Evolutionary conservation across 2,329 filamentous ascomycete species (phyloP).

Genomic region (Cladophialophora bantiana): DNA sequence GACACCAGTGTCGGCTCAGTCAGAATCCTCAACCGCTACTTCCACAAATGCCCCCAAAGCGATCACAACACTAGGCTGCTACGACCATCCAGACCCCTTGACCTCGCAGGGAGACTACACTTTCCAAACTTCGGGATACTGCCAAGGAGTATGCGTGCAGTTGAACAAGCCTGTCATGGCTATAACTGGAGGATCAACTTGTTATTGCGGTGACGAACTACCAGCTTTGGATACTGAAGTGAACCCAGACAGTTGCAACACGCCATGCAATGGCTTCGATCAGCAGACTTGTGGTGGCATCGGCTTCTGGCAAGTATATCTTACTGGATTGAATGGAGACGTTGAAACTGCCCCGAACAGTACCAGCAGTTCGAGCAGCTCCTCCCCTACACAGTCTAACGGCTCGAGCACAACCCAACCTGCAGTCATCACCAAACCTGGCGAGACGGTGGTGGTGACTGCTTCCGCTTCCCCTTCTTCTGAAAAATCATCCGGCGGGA

Average conservation of each 20-base stretch:
- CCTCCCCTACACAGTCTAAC: constrained; percentile 43
- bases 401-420: constrained; percentile 43
- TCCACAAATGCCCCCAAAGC: constrained; percentile 27
- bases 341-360: constrained; percentile 42
- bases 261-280: constrained; percentile 69
- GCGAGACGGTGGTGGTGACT: constrained; percentile 48
- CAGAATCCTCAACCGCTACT: constrained; percentile 6
- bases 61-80: constrained; percentile 47
- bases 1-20: constrained; percentile 31
- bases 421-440: constrained; percentile 40
- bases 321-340: constrained; percentile 57
- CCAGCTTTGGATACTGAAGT: constrained; percentile 65
- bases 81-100: constrained; percentile 56
- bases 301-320: constrained; percentile 58
- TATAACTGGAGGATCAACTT: constrained; percentile 66
- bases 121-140: constrained; percentile 64
- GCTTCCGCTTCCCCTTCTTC: constrained; percentile 45
- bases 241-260: constrained; percentile 67
- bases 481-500: constrained; percentile 48
- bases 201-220: constrained; percentile 75
- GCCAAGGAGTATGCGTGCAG: constrained; percentile 59
- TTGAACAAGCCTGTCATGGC: constrained; percentile 66
- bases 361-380: constrained; percentile 50
- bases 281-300: constrained; percentile 72
- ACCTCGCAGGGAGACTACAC: constrained; percentile 56